Evolutionary conservation across 108 stramenopile genomes (phyloP), one percentile per base, ranked within the genome.

Genomic region (Fragilariopsis cylindrus): DNA sequence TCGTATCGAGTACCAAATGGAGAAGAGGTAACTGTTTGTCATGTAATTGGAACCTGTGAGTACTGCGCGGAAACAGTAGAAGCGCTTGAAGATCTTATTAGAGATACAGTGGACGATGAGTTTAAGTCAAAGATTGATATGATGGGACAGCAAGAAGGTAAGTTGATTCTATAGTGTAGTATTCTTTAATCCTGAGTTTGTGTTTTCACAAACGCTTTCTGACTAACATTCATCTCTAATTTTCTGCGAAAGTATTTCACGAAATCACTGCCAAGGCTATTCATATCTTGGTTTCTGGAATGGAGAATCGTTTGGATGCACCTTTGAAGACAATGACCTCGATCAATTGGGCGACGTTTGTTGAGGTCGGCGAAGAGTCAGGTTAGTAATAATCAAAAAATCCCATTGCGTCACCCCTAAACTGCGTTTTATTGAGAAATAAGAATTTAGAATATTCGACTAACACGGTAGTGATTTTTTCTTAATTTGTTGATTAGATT

Each of bases 21-120:
- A 13, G 95, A 90, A 60, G 98, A 97, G 78, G 86, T 91, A 7
- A 88, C 90, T 4, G 82, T 95, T 43, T 98, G 98, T 83, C 93
- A 96, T 70, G 96, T 97, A 11, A 82, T 98, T 67, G 92, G 95
- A 80, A 98, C 99, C 3, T 98, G 97, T 52, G 98, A 98, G 65
- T 99, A 98, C 75, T 98, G 97, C 67, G 96, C 95, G 7, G 98
- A 99, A 47, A 98, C 98, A 7, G 85, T 96, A 0, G 92, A 92
- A 82, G 96, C 95, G 69, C 85, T 99, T 60, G 96, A 96, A 74
- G 98, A 97, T 76, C 81, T 97, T 60, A 94, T 99, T 69, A 83
- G 85, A 40, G 92, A 95, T 69, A 97, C 93, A 65, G 90, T 98
- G 53, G 96, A 97, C 52, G 85, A 81, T 8, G 80, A 76, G 53